Base-by-base conservation (phyloP, 441 rosid genomes). In the Erodium texanum region DNA sequence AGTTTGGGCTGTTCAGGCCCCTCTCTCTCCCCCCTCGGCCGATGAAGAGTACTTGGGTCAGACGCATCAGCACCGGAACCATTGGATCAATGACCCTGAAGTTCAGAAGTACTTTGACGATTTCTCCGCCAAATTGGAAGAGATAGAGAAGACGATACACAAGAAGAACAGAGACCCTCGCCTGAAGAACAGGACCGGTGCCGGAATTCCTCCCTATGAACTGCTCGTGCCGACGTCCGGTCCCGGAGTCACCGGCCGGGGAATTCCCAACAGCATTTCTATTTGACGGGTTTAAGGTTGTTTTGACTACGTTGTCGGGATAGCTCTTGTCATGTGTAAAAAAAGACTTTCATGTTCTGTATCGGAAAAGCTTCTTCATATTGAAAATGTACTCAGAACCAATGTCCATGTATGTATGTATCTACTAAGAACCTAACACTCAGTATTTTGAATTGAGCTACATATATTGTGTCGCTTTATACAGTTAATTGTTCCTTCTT, bases 191-290 rank as follows among this genome's bases (percentile, higher is more conserved):
- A 84, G 97, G 76, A 85, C 73, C 6, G 99, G 97, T 38, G 99
- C 97, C 3, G 99, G 99, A 3, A 80, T 90, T 72, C 96, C 98
- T 3, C 96, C 96, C 0, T 93, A 93, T 20, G 98, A 93, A 70
- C 82, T 93, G 72, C 82, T 90, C 10, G 81, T 87, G 10, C 99
- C 95, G 50, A 75, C 90, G 16, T 93, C 99, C 50, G 84, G 82
- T 24, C 89, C 93, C 2, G 96, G 99, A 36, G 99, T 91, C 62
- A 93, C 96, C 0, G 96, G 95, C 66, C 87, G 97, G 54, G 97
- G 99, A 68, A 89, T 93, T 70, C 99, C 97, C 3, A 93, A 93
- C 70, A 89, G 99, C 82, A 77, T 93, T 69, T 93, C 99, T 4
- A 93, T 93, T 45, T 90, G 75, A 88, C 16, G 6, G 41, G 41